phyloP scores from a whole-genome alignment of 1,284 basidiomycete genomes.

The Fistulina hepatica region DNA sequence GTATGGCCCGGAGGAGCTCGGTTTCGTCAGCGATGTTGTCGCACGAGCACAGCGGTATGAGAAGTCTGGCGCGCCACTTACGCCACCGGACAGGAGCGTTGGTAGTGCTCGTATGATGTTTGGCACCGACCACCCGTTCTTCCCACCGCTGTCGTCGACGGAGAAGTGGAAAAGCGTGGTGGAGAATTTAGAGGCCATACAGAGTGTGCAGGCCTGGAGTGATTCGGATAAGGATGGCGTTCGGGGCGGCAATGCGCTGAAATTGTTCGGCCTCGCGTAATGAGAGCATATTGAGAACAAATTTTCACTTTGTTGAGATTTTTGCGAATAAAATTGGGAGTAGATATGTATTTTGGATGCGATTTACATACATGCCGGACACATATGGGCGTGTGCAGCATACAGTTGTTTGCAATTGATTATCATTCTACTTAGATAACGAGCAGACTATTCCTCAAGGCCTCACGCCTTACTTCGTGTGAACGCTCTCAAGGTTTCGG shows the following conservation, averaged over 20 bases:
- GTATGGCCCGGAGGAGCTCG: constrained; percentile 75
- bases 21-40: constrained; percentile 61
- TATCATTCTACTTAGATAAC: too few species aligned
- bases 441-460: constrained; percentile 2
- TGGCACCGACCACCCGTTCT: constrained; percentile 86
- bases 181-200: constrained; percentile 73
- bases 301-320: too few species aligned
- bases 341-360: too few species aligned
- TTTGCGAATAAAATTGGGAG: too few species aligned
- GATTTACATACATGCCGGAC: too few species aligned
- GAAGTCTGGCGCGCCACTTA: constrained; percentile 15
- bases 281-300: too few species aligned
- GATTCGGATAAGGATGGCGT: constrained; percentile 53
- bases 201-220: constrained; percentile 50
- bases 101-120: constrained; percentile 62
- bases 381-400: too few species aligned
- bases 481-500: constrained; percentile 22
- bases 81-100: constrained; percentile 24
- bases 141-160: constrained; percentile 60
- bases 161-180: constrained; percentile 77
- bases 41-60: constrained; percentile 48
- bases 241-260: constrained; percentile 58
- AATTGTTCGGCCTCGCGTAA: constrained; percentile 51
- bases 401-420: too few species aligned
- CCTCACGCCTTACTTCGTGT: not conserved